Base-by-base conservation (phyloP, 306 rosid genomes). In the Echinosophora koreensis region DNA sequence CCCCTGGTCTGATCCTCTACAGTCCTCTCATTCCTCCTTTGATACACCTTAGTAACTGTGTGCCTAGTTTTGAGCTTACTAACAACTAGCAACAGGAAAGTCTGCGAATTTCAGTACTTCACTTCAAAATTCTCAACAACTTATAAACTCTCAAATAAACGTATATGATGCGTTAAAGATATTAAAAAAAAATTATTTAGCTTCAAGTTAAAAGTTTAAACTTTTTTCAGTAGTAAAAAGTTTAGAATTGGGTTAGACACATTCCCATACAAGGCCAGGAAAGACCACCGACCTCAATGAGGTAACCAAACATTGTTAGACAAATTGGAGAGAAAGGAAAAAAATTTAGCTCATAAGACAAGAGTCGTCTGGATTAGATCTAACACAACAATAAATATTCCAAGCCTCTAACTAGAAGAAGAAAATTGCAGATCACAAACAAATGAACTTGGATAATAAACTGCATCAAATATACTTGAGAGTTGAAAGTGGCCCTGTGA, bases 101-200 rank as follows among this genome's bases (percentile, higher is more conserved):
- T 63, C 32, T 80, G 28, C 27, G 38, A 32, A 3, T 34, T 56
- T 66, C 5, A 69, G 37, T 55, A 37, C 65, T 65, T 35, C 46
- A 64, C 52, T 74, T 15, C 35, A 17, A 80, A 55, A 56, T 65
- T 61, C 38, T 62, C 28, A 61, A 22, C 64, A 22, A 22, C 22
- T 22, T 22, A 22, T 22, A 22, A 22, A 22, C 22, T 22, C 22
- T 22, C 0, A 22, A 22, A 22, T 22, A 22, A 22, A 22, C 1
- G 0, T 22, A 22, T 22, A 22, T 22, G 22, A 1, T 61, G 12
- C 32, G 61, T 22, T 18, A 52, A 17, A 35, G 9, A 6, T 22
- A 34, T 35, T 16, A 17, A 17, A 22, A 22, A 22, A 22, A 30
- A 16, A 9, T 37, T 70, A 37, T 61, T 28, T 9, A 14, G 57